These are phyloP conservation scores for Acanthamoeba sp. DNA, from an alignment of 208 protist genomes.

Conservation along the genomic window DNA sequence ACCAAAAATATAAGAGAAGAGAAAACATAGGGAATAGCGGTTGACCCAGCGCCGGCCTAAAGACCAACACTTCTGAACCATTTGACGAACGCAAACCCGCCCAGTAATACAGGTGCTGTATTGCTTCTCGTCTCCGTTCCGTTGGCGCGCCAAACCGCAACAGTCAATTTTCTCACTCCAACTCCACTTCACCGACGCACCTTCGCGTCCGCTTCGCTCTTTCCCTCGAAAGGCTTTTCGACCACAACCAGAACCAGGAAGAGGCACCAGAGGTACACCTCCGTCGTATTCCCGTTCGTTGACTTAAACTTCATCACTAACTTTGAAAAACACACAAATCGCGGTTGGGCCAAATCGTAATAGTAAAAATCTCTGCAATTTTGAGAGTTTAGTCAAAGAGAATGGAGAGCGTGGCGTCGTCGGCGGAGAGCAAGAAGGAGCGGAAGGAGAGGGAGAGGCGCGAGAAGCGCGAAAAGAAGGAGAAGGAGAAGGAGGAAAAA, in stretches of 20 bases:
- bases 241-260: no score
- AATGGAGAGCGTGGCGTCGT: not conserved
- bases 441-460: constrained; percentile 49
- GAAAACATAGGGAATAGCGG: no score
- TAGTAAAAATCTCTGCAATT: not conserved
- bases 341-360: no score
- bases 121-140: no score
- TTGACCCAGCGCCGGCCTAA: no score
- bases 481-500: constrained; percentile 37
- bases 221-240: no score
- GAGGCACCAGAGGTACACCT: not conserved
- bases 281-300: not conserved
- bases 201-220: not conserved
- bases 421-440: constrained; percentile 28
- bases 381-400: not conserved
- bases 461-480: not conserved
- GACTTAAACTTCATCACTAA: no score
- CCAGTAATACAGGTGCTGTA: no score
- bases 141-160: no score
- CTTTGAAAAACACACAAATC: not conserved
- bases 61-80: no score
- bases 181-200: constrained; percentile 4
- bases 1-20: no score
- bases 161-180: not conserved
- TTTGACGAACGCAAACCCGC: no score